Conservation (phyloP, 225 moss, liverwort and hornwort genomes). For the Polytrichum commune region DNA sequence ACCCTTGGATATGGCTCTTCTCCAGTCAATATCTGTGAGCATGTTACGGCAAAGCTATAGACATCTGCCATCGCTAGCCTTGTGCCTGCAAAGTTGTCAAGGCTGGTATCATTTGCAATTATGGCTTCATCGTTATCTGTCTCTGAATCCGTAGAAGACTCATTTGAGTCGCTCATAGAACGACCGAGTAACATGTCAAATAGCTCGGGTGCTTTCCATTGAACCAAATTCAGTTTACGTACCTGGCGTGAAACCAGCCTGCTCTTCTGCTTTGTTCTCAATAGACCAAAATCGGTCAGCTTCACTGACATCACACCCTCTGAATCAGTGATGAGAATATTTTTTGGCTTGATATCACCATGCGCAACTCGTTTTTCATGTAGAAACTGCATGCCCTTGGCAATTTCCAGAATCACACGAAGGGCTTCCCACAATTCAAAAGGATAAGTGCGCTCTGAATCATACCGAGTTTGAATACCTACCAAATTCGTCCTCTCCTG, state of each 20-base stretch:
- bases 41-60: conserved; percentile 1
- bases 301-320: background rate
- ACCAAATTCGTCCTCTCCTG: background rate
- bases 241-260: background rate
- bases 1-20: conserved; percentile 1
- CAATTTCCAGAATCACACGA: background rate
- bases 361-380: conserved; percentile 1
- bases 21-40: conserved; percentile 3
- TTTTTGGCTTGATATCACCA: conserved; percentile 15
- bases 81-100: background rate
- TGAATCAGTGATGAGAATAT: conserved; percentile 6
- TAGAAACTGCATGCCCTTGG: conserved; percentile 3
- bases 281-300: conserved; percentile 9
- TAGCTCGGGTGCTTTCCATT: conserved; percentile 13
- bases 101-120: background rate
- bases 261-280: conserved; percentile 1
- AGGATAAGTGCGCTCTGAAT: background rate
- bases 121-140: background rate
- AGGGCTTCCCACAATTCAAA: background rate
- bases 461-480: background rate
- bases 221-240: background rate
- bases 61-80: conserved; percentile 3
- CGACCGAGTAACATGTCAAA: background rate
- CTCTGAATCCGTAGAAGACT: background rate
- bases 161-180: background rate